phyloP scores from a whole-genome alignment of 2,329 filamentous ascomycete genomes.

The Trichoderma koningii region DNA sequence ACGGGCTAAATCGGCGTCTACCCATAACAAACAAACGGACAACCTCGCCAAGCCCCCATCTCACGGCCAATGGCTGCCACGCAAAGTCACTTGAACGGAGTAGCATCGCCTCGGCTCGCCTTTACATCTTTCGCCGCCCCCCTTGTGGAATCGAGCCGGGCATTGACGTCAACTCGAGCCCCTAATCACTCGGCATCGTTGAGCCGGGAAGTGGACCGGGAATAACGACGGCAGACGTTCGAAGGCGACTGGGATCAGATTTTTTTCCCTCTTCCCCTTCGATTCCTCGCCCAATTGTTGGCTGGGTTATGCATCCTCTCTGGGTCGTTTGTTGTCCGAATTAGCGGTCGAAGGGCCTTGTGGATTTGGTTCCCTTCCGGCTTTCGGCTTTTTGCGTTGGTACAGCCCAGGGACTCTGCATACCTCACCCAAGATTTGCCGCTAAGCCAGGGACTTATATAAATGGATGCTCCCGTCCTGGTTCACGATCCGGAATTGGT shows the following conservation, averaged over 20 bases:
- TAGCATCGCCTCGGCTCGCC: constrained; percentile 17
- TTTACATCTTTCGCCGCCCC: constrained; percentile 5
- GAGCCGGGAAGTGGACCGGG: constrained; percentile 21
- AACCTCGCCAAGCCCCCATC: background rate
- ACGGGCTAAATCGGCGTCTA: constrained; percentile 4
- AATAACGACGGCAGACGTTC: constrained; percentile 15
- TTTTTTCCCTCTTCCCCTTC: background rate
- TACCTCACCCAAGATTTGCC: background rate
- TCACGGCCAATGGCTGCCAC: background rate
- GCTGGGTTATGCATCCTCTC: background rate
- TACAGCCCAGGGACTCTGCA: background rate
- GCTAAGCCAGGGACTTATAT: background rate
- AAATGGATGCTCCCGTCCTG: constrained; percentile 29
- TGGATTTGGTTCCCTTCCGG: constrained; percentile 9
- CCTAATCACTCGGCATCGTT: constrained; percentile 16
- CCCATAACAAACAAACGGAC: background rate
- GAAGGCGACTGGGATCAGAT: background rate
- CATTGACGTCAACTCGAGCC: constrained; percentile 19
- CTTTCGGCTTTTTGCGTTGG: constrained; percentile 8
- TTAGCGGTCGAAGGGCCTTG: constrained; percentile 13
- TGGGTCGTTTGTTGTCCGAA: background rate
- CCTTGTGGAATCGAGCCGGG: background rate
- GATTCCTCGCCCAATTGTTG: background rate
- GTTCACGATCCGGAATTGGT: constrained; percentile 19
- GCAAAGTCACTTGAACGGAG: background rate